Conservation (phyloP, 768 basidiomycete species). For the Lenzites betulinus region DNA sequence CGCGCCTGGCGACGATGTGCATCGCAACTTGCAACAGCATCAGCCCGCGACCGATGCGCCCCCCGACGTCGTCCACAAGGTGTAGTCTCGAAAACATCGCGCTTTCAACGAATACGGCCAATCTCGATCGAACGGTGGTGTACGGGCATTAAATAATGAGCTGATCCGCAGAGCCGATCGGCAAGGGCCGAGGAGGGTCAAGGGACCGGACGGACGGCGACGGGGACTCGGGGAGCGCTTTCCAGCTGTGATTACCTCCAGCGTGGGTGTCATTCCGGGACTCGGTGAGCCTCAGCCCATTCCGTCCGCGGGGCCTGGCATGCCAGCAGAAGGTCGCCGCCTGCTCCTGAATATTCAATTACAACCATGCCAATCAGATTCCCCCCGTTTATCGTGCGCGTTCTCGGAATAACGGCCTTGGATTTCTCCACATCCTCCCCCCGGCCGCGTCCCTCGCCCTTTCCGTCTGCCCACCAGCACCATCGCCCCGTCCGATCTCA, state of each 20-base stretch:
- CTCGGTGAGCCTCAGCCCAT: slow-evolving; percentile 7
- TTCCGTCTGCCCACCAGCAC: background rate
- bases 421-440: slow-evolving; percentile 8
- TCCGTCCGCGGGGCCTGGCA: slow-evolving; percentile 10
- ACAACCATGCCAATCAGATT: slow-evolving; percentile 19
- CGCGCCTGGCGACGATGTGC: background rate
- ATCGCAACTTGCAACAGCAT: background rate
- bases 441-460: background rate
- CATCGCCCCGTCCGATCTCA: slow-evolving; percentile 11
- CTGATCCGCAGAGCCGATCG: slow-evolving; percentile 10
- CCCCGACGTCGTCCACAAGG: background rate
- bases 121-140: slow-evolving; percentile 2
- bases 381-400: slow-evolving; percentile 12
- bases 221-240: background rate
- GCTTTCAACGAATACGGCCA: no score
- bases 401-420: slow-evolving; percentile 5
- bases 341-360: slow-evolving; percentile 16
- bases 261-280: slow-evolving; percentile 1
- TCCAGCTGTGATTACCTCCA: slow-evolving; percentile 7
- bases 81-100: background rate
- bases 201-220: background rate
- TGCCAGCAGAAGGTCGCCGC: background rate
- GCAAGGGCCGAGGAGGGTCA: slow-evolving; percentile 5
- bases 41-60: background rate
- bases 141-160: background rate